Evolutionary conservation across 148 eudicot genomes (phyloP), one percentile per base, ranked within the genome.

Genomic region (Vaccinium corymbosum): DNA sequence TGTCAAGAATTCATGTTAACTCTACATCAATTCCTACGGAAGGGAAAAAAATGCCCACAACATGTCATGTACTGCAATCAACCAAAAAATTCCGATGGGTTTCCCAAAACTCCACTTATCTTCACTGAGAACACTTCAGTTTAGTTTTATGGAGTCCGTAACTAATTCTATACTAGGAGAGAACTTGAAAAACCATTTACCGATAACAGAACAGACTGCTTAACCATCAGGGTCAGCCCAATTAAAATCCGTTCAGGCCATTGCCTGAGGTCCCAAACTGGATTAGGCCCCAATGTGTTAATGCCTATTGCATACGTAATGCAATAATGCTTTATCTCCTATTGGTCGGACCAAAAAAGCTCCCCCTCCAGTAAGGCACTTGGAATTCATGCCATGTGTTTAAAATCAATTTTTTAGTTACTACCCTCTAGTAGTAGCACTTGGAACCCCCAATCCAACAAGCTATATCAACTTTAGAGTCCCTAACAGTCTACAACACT

Each of bases 261-360:
- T 64, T 64, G 71, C 71, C 71, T 22, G 71, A 64, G 71, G 29
- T 64, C 71, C 71, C 22, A 62, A 64, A 64, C 71, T 64, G 29
- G 14, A 22, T 12, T 10, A 22, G 29, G 71, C 29, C 32, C 71
- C 71, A 64, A 64, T 22, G 22, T 64, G 71, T 25, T 64, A 10
- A 64, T 9, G 71, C 14, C 5, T 64, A 25, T 10, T 9, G 29
- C 29, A 22, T 22, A n/a, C 71, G 13, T n/a, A 64, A 64, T 64
- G 22, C 71, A n/a, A 64, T 12, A 64, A 64, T 64, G 71, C 32
- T 64, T 22, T 64, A n/a, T 25, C 32, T 64, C 71, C 71, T 9
- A 8, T 10, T n/a, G 14, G 70, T n/a, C 11, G 27, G 27, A 25
- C 12, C 13, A n/a, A 22, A 62, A 62, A 22, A 10, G 25, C 22